Percentiles rank a stretch among this genome's conserved stretches.
phyloP scores from a whole-genome alignment of 208 protist species.

The Acanthamoeba lenticulata region DNA sequence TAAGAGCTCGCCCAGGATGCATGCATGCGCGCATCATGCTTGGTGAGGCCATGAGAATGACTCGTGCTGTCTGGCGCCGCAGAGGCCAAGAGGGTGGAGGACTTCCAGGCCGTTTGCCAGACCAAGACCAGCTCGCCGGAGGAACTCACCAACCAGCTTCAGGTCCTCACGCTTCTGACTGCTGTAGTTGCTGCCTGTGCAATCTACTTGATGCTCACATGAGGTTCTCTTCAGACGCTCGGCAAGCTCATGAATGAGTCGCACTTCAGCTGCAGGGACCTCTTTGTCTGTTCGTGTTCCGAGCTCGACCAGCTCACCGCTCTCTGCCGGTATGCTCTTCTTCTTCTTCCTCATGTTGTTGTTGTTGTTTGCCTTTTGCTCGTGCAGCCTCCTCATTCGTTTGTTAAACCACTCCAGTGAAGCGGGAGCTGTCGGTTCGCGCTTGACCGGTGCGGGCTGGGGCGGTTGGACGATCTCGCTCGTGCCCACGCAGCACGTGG shows the following conservation, averaged over 20 bases:
- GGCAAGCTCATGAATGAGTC: conserved; percentile 79
- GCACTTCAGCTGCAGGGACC: conserved; percentile 74
- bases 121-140: conserved; percentile 12
- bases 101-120: conserved; percentile 44
- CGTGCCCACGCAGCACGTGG: conserved; percentile 9
- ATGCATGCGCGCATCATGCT: background rate
- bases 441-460: conserved; percentile 82
- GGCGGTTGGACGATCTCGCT: conserved; percentile 72
- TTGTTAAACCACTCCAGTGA: background rate
- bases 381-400: background rate
- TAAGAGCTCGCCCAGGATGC: background rate
- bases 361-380: background rate
- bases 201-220: background rate
- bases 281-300: conserved; percentile 74
- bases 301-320: conserved; percentile 75
- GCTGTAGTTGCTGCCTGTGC: conserved; percentile 15
- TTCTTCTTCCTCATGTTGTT: too few relatives aligned
- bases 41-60: background rate
- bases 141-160: conserved; percentile 1
- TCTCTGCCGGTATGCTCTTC: conserved; percentile 67
- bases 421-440: conserved; percentile 67
- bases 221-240: background rate
- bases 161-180: conserved; percentile 39
- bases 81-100: conserved; percentile 18
- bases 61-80: background rate